Evolutionary conservation across 345 rosid species (phyloP).

Genomic region (Melaleuca alternifolia): DNA sequence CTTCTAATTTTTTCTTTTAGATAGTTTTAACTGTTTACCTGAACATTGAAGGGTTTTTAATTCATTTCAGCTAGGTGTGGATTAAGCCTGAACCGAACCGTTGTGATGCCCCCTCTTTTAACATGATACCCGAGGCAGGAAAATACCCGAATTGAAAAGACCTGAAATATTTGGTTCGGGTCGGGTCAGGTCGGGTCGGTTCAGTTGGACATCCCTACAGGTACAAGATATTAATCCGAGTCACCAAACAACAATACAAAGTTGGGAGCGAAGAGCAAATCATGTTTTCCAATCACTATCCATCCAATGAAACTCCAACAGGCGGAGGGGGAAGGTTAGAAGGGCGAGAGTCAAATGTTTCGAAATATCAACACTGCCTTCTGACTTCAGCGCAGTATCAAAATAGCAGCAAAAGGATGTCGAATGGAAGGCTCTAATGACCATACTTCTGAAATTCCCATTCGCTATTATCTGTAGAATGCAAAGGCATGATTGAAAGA

Average conservation of each 20-base stretch:
- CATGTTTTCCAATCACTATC: not conserved
- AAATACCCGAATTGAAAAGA: too few relatives aligned
- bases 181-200: too few relatives aligned
- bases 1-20: too few relatives aligned
- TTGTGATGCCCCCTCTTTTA: too few relatives aligned
- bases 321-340: not conserved
- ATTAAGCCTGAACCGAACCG: too few relatives aligned
- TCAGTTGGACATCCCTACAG: too few relatives aligned
- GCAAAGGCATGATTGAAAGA: not conserved
- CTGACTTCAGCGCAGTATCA: rapidly evolving
- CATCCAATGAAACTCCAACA: not conserved
- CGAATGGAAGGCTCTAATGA: conserved; percentile 28
- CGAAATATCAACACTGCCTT: not conserved
- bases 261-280: not conserved
- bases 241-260: not conserved
- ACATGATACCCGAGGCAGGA: too few relatives aligned
- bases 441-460: conserved; percentile 99
- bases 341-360: not conserved
- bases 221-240: not conserved
- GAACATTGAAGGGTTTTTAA: too few relatives aligned
- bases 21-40: too few relatives aligned
- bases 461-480: conserved; percentile 80
- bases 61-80: too few relatives aligned
- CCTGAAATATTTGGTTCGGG: too few relatives aligned
- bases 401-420: not conserved